Base-by-base conservation (phyloP, 78 protist species). In the Emiliania huxleyi region DNA sequence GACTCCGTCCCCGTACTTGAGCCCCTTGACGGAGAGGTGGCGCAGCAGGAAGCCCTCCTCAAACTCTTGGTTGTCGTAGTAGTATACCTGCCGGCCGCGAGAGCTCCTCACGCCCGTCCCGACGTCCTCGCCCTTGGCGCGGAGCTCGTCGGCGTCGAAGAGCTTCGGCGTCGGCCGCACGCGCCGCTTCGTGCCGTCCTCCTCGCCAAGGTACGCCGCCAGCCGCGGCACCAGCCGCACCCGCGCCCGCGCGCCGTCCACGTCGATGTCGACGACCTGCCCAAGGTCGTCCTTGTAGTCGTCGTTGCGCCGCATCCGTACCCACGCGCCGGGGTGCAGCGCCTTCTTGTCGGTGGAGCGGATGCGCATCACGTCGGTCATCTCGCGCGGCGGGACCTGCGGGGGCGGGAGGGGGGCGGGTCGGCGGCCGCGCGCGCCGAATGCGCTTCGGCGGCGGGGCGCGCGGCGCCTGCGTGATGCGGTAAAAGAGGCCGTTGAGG, bases 351-450 rank as follows among this genome's bases (percentile, higher is more conserved):
- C 87, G 49, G 46, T 48, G 29, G 35, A 19, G 87, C 43, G 87
- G 26, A 77, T 25, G 23, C 94, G 91, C 77, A 83, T 55, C 62
- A 92, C 69, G 44, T 81, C 46, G 48, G 87, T 83, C 94, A 92
- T 22, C 91, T 92, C 94, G 15, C 91, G 73, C 37, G 23, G 43
- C 44, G 45, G 29, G 25, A 92, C 94, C 83, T 40, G 37, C 48
- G 26, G 73, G 3, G 62, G 15, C n/a, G 25, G 55, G 55, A 48
- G 55, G 25, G 55, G 55, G 55, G 25, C 25, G 55, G 55, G 5
- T 6, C 55, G 55, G 55, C 15, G 55, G 55, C 5, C 15, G 55
- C 15, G 55, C 5, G 15, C 55, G 55, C 25, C 15, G 55, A 18
- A 48, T 48, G 55, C 15, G 55, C n/a, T n/a, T n/a, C n/a, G n/a